Base-by-base conservation (phyloP, 768 basidiomycete species). In the Mycena pura region DNA sequence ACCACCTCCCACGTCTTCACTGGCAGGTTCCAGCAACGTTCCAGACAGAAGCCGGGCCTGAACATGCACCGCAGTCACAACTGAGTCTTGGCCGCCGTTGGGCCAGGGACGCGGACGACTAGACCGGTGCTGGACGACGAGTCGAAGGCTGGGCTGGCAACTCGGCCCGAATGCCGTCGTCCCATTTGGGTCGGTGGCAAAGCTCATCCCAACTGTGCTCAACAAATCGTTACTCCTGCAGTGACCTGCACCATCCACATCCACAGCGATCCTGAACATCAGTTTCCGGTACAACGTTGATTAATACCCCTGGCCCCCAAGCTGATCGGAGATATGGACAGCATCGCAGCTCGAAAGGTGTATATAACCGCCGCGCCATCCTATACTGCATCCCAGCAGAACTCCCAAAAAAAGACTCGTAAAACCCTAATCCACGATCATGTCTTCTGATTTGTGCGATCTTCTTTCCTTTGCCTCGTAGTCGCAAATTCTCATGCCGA, bases 321-420 rank as follows among this genome's bases (percentile, higher is more conserved):
- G 54, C 52, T 61, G 51, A 61, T 64, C 57, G 58, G 63, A 43
- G 29, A 21, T 61, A 44, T 48, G 63, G 32, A 59, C 63, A 64
- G 63, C 57, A 50, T 64, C 55, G 29, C 24, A 11, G 36, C 55
- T 15, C n/a, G 19, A 36, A 36, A 51, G 34, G 31, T 43, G 19
- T 64, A 57, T 65, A 52, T 64, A 65, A 60, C 32, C 45, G 34
- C 27, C 27, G 25, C 34, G 39, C 34, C 28, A 11, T n/a, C 29
- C 28, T 27, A 11, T 10, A 32, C 29, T 39, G 21, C 34, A 46
- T 44, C 62, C 34, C 43, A 34, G 14, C 41, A 32, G 13, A 31
- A 41, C 34, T 24, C 48, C 40, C 3, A 63, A 47, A 51, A 51
- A 31, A 51, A 51, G 43, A 45, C 6, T 19, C 31, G 36, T 27